Evolutionary conservation across 2,329 filamentous ascomycete genomes (phyloP), one percentile per base, ranked within the genome.

Genomic region (Aspergillus jensenii): DNA sequence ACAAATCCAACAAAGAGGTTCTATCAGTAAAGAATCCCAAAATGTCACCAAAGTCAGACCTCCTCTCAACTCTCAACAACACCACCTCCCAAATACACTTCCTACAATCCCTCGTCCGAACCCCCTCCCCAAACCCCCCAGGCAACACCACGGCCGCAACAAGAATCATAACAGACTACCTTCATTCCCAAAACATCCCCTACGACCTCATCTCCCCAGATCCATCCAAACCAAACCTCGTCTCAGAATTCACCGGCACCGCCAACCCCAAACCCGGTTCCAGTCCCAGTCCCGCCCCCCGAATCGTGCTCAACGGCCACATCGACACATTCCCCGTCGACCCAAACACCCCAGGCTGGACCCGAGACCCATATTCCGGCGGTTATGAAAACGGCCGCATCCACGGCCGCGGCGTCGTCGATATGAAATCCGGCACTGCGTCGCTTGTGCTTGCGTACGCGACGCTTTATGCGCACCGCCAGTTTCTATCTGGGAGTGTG

Each of bases 371-470:
- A 1, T 47, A 47, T 27, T 6, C 15, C 27, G 45, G 14, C 74
- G 74, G 12, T 64, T 74, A 21, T 23, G 65, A 73, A 7, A 67
- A 70, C 21, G 66, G 68, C 7, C 65, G 67, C 9, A 65, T 78
- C 17, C 67, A 74, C 58, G 76, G 77, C 2, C 65, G 76, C 19
- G 76, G 74, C 3, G 71, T 68, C 0, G 76, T 78, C 1, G 77
- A 79, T 57, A 79, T 79, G 76, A 79, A 79, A 62, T 73, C 75
- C 6, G 77, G 76, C 0, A 78, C 73, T 5, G 74, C 73, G 2
- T 75, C 77, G 0, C 68, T 66, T 3, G 66, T 77, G 6, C 72
- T 77, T n/a, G 76, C 75, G 3, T 79, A 72, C 55, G 62, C 65
- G 1, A 72, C 73, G 43, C 61, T 78, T 6, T 78, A 47, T 1